Evolutionary conservation across 139 green algal species (phyloP).

Genomic region (Chlamydomonas incerta): DNA sequence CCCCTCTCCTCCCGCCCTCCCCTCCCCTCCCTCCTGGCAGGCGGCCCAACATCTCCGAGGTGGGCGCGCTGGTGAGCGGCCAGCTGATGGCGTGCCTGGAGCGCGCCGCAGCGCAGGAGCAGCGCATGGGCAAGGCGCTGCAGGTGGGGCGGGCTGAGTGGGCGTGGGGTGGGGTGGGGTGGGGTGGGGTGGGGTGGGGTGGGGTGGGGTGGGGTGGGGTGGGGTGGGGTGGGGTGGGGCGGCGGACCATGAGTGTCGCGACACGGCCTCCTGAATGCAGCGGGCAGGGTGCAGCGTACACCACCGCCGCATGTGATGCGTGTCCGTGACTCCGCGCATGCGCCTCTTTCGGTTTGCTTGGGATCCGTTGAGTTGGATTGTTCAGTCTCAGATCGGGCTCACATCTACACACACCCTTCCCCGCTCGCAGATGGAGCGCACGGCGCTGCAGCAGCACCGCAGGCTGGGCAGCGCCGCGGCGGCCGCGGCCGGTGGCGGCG

Average conservation of each 20-base stretch:
- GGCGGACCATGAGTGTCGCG: too few relatives aligned
- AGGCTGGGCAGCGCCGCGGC: conserved; percentile 20
- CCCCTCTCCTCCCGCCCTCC: background rate
- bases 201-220: too few relatives aligned
- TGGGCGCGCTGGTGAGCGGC: conserved; percentile 25
- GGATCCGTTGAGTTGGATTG: too few relatives aligned
- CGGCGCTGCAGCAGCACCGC: conserved; percentile 11
- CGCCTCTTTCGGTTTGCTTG: too few relatives aligned
- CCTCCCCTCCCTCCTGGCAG: background rate
- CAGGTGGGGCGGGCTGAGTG: background rate
- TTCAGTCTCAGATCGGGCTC: too few relatives aligned
- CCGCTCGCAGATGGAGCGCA: conserved; percentile 23
- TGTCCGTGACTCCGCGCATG: too few relatives aligned
- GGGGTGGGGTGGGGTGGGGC: too few relatives aligned
- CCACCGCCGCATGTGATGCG: too few relatives aligned
- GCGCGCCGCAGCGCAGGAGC: conserved; percentile 38
- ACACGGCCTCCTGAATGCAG: too few relatives aligned
- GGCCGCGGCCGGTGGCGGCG: background rate
- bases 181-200: background rate
- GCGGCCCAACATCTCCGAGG: conserved; percentile 53
- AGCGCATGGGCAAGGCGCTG: conserved; percentile 45
- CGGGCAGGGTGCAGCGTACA: too few relatives aligned
- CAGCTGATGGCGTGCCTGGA: conserved; percentile 58
- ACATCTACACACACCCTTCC: too few relatives aligned
- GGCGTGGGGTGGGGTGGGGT: background rate